Evolutionary conservation across 208 protist species (phyloP).

Genomic region (Spongospora subterranea): DNA sequence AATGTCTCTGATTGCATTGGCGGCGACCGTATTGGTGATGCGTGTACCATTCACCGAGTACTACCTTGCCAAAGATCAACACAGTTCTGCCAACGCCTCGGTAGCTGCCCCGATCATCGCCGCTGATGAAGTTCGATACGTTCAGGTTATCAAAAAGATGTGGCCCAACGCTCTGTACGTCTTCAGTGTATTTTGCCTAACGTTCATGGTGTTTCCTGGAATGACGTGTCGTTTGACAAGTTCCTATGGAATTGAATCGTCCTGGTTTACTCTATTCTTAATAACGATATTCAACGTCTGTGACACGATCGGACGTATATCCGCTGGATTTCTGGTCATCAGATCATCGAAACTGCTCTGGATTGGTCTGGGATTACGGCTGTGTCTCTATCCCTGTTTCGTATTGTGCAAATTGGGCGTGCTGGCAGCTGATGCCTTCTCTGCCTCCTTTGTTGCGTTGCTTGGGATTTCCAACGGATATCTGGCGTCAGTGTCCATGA

Average conservation of each 20-base stretch:
- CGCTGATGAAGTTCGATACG: background rate
- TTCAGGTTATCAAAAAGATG: background rate
- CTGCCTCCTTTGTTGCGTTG: background rate
- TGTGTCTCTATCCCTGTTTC: background rate
- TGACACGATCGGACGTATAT: background rate
- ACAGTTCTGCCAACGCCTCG: background rate
- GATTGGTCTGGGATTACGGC: background rate
- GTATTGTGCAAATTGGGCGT: background rate
- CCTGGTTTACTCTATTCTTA: constrained; percentile 14
- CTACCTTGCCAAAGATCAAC: background rate
- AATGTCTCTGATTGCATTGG: background rate
- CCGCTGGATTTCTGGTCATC: background rate
- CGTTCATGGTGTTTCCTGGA: constrained; percentile 20
- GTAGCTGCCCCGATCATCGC: background rate
- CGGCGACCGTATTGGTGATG: background rate
- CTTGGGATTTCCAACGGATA: constrained; percentile 13
- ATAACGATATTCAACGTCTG: constrained; percentile 17
- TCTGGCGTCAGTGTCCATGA: constrained; percentile 5
- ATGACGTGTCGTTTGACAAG: background rate
- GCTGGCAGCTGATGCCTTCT: background rate
- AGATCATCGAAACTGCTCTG: background rate
- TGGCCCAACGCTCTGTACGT: background rate
- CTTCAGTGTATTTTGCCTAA: background rate
- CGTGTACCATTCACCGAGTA: background rate
- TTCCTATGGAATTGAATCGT: background rate